phyloP scores from a whole-genome alignment of 306 rosid species.

The Medicago arabica region DNA sequence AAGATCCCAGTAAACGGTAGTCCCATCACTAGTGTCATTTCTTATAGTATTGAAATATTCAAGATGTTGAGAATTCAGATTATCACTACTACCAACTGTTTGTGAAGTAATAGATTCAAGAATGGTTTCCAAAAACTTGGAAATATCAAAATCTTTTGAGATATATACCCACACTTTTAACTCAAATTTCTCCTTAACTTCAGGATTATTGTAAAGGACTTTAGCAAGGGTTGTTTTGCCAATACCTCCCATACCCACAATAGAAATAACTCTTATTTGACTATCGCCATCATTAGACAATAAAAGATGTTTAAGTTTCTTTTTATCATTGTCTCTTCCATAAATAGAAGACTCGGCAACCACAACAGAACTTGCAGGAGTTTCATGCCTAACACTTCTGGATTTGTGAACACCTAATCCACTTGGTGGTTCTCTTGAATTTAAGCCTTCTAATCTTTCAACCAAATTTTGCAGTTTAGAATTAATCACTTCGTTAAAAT shows the following conservation, averaged over 20 bases:
- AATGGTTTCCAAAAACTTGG: conserved; percentile 15
- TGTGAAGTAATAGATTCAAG: not conserved
- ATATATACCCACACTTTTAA: conserved; percentile 12
- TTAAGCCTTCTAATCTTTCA: too few species aligned
- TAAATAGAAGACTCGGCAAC: conserved; percentile 33
- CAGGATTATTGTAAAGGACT: not conserved
- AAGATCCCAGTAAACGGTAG: not conserved
- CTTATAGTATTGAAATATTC: not conserved
- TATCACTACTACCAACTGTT: not conserved
- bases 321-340: conserved; percentile 30
- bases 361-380: conserved; percentile 38
- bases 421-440: too few species aligned
- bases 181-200: conserved; percentile 8
- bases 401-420: too few species aligned
- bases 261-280: not conserved
- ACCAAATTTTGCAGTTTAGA: too few species aligned
- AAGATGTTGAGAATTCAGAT: not conserved
- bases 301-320: conserved; percentile 18
- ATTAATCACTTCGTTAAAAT: too few species aligned
- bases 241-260: not conserved
- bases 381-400: not conserved
- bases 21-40: not conserved
- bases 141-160: conserved; percentile 13
- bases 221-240: not conserved
- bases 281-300: not conserved